Evolutionary conservation across 1,139 yeast species (phyloP).

Genomic region (Diutina sp.): DNA sequence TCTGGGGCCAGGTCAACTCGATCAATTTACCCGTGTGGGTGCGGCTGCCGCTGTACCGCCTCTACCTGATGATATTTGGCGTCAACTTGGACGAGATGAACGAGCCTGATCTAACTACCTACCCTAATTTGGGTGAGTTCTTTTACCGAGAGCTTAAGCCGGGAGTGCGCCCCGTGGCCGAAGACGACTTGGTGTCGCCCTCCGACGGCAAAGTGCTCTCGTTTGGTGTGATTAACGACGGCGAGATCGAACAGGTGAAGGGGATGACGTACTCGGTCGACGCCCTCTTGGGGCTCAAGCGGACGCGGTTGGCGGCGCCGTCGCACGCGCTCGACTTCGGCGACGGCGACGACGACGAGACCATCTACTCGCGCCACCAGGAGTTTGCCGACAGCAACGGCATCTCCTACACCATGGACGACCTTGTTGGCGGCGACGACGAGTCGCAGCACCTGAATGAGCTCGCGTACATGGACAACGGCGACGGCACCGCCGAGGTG

Average conservation of each 20-base stretch:
- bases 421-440: conserved; percentile 43
- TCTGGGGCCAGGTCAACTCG: conserved; percentile 90
- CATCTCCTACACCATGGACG: conserved; percentile 59
- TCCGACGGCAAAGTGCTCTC: conserved; percentile 88
- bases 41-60: conserved; percentile 67
- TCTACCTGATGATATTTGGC: conserved; percentile 75
- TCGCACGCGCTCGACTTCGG: conserved; percentile 37
- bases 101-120: conserved; percentile 65
- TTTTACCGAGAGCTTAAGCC: conserved; percentile 77
- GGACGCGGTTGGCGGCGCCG: conserved; percentile 45
- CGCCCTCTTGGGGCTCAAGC: conserved; percentile 63
- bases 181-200: conserved; percentile 68
- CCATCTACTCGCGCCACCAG: conserved; percentile 41
- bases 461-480: conserved; percentile 43
- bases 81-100: conserved; percentile 84
- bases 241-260: conserved; percentile 92
- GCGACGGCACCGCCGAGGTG: conserved; percentile 34
- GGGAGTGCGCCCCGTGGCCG: conserved; percentile 68
- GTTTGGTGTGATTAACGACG: conserved; percentile 71
- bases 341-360: conserved; percentile 23
- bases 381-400: conserved; percentile 76
- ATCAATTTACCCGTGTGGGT: conserved; percentile 81
- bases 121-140: conserved; percentile 76
- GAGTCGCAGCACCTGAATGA: conserved; percentile 26
- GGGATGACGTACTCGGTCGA: conserved; percentile 90